phyloP scores from a whole-genome alignment of 805 yeast genomes.

The Saccharomyces paradoxus region DNA sequence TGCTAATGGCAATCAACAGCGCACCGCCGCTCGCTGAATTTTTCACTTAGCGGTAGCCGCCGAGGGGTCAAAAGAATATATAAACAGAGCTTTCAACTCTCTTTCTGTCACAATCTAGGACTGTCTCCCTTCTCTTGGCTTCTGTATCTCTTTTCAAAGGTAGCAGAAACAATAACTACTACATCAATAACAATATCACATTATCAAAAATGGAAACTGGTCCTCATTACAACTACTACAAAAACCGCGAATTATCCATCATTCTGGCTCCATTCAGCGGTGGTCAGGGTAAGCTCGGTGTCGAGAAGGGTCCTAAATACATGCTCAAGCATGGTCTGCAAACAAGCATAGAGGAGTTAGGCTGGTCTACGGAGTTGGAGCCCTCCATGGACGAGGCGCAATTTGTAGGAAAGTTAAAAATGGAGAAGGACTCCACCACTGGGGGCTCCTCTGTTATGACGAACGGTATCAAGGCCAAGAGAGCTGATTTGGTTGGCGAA shows the following conservation, averaged over 20 bases:
- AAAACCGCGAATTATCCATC: constrained; percentile 43
- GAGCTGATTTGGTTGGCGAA: constrained; percentile 69
- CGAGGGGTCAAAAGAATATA: not conserved
- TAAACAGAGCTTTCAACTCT: not conserved
- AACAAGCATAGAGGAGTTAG: constrained; percentile 52
- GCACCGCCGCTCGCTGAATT: not conserved
- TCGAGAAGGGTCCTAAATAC: constrained; percentile 86
- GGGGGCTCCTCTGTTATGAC: constrained; percentile 36
- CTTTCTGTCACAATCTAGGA: not conserved
- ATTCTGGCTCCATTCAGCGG: constrained; percentile 91
- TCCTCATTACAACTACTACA: constrained; percentile 45
- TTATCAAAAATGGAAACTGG: constrained; percentile 2
- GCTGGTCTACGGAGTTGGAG: constrained; percentile 55
- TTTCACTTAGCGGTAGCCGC: not conserved
- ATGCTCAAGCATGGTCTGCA: constrained; percentile 65
- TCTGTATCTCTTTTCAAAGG: not conserved
- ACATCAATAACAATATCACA: not conserved
- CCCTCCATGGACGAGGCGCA: constrained; percentile 48
- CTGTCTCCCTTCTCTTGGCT: not conserved
- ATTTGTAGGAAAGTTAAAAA: constrained; percentile 30
- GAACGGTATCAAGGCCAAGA: constrained; percentile 43
- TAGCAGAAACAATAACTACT: not conserved
- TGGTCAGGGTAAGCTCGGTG: constrained; percentile 91
- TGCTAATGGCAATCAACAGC: not conserved
- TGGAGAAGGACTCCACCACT: constrained; percentile 35